These are phyloP conservation scores for Platismatia glauca DNA, from an alignment of 495 filamentous ascomycete species.

Conservation along the genomic window DNA sequence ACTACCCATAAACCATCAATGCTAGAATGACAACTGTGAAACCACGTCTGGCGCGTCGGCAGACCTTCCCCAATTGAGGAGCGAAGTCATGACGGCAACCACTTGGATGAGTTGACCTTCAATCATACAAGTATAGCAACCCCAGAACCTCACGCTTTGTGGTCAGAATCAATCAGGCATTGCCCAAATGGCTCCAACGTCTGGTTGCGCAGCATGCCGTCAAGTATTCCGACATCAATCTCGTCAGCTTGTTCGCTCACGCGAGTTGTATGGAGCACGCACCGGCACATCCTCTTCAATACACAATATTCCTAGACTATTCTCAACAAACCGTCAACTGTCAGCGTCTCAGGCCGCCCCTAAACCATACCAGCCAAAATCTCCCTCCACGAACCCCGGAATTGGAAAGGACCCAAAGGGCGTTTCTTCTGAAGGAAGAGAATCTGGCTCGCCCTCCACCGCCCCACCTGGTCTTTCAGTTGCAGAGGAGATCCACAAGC, in stretches of 20 bases:
- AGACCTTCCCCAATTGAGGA: not conserved
- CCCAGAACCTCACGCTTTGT: no score
- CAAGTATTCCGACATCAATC: constrained; percentile 8
- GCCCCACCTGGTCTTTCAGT: constrained; percentile 10
- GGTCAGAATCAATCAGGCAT: not conserved
- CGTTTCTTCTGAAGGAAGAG: not conserved
- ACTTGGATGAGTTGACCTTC: not conserved
- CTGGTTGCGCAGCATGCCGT: constrained; percentile 15
- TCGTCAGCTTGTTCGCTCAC: constrained; percentile 5
- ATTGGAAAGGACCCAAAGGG: not conserved
- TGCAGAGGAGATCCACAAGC: constrained; percentile 21
- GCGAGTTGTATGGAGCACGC: not conserved
- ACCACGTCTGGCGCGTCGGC: constrained; percentile 4
- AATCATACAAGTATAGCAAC: not conserved
- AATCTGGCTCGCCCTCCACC: not conserved
- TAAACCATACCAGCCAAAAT: not conserved
- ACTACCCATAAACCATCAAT: no score
- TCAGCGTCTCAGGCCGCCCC: not conserved
- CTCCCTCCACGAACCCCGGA: not conserved
- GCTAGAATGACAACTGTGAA: no score
- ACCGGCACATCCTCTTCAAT: not conserved
- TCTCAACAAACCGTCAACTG: constrained; percentile 5
- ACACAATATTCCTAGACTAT: not conserved
- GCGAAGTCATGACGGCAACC: constrained; percentile 19
- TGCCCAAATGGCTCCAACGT: constrained; percentile 8